Evolutionary conservation across 768 basidiomycete species (phyloP).

Genomic region (Trametes sanguinea): DNA sequence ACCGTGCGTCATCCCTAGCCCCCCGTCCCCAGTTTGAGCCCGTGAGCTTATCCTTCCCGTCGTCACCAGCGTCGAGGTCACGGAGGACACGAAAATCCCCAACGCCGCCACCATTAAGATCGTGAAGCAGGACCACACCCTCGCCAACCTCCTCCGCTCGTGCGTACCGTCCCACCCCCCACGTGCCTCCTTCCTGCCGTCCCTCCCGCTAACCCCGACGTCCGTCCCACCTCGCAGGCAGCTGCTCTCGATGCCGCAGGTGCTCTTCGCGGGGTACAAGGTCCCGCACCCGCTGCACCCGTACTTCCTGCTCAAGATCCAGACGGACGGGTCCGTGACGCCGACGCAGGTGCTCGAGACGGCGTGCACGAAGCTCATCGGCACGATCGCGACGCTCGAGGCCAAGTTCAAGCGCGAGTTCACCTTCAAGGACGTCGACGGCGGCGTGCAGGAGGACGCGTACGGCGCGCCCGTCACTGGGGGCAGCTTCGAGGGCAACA

Average conservation of each 20-base stretch:
- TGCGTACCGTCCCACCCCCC: constrained; percentile 43
- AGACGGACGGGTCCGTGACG: constrained; percentile 86
- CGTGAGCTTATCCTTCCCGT: constrained; percentile 15
- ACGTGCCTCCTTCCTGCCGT: not conserved
- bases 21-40: constrained; percentile 7
- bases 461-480: constrained; percentile 30
- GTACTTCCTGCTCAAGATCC: constrained; percentile 91
- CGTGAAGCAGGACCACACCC: constrained; percentile 95
- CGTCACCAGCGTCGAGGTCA: constrained; percentile 72
- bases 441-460: constrained; percentile 32
- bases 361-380: constrained; percentile 82
- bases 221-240: constrained; percentile 52
- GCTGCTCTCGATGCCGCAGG: constrained; percentile 82
- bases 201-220: not conserved
- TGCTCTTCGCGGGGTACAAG: constrained; percentile 97
- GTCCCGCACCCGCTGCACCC: constrained; percentile 96
- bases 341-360: constrained; percentile 82
- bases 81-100: constrained; percentile 96
- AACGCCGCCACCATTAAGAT: constrained; percentile 96
- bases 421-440: constrained; percentile 63
- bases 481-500: constrained; percentile 27
- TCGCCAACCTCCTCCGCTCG: constrained; percentile 97
- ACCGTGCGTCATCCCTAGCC: constrained; percentile 60
- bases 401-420: constrained; percentile 83
- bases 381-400: constrained; percentile 57